phyloP scores from a whole-genome alignment of 306 rosid genomes.

The Castanea crenata region DNA sequence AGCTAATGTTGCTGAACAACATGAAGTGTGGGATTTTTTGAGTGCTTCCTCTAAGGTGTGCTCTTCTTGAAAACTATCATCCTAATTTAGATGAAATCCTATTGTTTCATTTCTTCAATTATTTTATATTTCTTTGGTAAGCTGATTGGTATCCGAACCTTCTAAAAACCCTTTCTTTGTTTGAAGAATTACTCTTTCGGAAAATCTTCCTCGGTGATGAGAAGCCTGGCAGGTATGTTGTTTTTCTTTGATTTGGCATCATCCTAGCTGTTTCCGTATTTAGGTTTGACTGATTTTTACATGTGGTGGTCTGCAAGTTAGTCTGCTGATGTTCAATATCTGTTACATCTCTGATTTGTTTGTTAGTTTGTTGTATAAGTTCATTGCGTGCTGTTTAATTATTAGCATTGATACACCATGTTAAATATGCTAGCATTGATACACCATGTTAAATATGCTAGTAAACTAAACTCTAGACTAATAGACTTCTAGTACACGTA shows the following conservation, averaged over 20 bases:
- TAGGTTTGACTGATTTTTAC: slow-evolving; percentile 5
- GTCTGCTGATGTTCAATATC: not conserved
- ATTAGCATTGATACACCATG: too few relatives aligned
- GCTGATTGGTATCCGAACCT: slow-evolving; percentile 25
- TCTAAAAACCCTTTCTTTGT: slow-evolving; percentile 3
- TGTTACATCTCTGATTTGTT: not conserved
- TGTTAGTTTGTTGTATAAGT: not conserved
- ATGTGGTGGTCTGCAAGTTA: slow-evolving; percentile 9
- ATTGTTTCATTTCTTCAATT: not conserved
- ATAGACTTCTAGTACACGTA: too few relatives aligned
- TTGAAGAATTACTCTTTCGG: slow-evolving; percentile 87
- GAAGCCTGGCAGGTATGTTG: slow-evolving; percentile 86
- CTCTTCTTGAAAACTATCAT: slow-evolving; percentile 24
- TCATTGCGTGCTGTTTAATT: not conserved
- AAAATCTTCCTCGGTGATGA: slow-evolving; percentile 88
- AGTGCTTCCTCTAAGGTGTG: slow-evolving; percentile 89
- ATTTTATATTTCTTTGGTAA: slow-evolving; percentile 1
- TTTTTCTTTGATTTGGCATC: slow-evolving; percentile 28
- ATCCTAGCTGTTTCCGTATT: slow-evolving; percentile 21
- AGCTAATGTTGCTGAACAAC: slow-evolving; percentile 92
- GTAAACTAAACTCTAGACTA: too few relatives aligned
- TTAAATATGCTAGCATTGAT: too few relatives aligned
- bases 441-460: too few relatives aligned
- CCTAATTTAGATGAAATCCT: slow-evolving; percentile 9
- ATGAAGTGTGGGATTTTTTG: slow-evolving; percentile 96